Conservation (phyloP, 2,329 filamentous ascomycete species). For the Lojkania enalia region DNA sequence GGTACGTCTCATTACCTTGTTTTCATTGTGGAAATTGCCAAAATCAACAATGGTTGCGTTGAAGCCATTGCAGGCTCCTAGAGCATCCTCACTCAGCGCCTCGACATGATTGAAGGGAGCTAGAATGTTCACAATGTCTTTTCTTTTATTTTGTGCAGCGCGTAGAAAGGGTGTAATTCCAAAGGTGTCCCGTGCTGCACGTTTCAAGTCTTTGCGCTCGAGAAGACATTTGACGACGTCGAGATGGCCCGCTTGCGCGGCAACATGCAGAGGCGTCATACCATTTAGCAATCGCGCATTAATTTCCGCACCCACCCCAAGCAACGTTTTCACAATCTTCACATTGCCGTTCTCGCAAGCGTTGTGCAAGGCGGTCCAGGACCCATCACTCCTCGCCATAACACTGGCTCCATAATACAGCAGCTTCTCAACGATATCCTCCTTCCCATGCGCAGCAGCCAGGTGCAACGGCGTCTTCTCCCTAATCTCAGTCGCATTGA, state of each 20-base stretch:
- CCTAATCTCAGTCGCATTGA: constrained; percentile 39
- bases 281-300: constrained; percentile 40
- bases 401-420: constrained; percentile 36
- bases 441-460: constrained; percentile 37
- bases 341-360: constrained; percentile 39
- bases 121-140: constrained; percentile 47
- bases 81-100: constrained; percentile 36
- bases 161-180: constrained; percentile 50
- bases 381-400: constrained; percentile 40
- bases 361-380: constrained; percentile 41
- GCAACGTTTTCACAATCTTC: constrained; percentile 34
- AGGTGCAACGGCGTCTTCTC: constrained; percentile 44
- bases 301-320: constrained; percentile 37
- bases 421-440: constrained; percentile 42
- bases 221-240: constrained; percentile 44
- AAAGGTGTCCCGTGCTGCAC: constrained; percentile 47
- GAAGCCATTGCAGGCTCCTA: constrained; percentile 43
- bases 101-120: constrained; percentile 48
- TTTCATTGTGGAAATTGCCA: constrained; percentile 42
- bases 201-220: constrained; percentile 40
- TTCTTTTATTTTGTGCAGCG: constrained; percentile 46
- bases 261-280: constrained; percentile 44
- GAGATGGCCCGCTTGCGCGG: constrained; percentile 41
- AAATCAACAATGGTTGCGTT: constrained; percentile 47
- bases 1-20: constrained; percentile 35